Conservation (phyloP, 768 basidiomycete species). For the Suillus placidus region DNA sequence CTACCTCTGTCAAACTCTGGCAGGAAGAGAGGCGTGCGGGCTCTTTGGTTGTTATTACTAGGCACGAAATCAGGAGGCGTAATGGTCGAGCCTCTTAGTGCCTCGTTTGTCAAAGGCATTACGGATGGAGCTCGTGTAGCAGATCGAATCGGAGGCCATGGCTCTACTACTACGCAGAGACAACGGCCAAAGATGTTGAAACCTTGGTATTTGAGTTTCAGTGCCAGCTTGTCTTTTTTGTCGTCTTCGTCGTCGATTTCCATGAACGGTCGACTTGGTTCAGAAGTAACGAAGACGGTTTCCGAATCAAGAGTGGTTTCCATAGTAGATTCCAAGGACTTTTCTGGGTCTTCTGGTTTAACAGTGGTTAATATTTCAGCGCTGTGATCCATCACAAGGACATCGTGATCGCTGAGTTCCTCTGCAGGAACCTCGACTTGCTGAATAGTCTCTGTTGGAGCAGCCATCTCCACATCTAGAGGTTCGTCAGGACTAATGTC, state of each 20-base stretch:
- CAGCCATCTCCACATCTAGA: conserved; percentile 23
- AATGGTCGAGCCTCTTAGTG: conserved; percentile 35
- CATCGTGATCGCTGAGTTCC: neutral
- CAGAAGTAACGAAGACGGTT: conserved; percentile 1
- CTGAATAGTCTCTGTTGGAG: conserved; percentile 3
- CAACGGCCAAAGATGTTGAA: conserved; percentile 73
- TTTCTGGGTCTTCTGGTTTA: conserved; percentile 5
- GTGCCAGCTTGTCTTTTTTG: conserved; percentile 69
- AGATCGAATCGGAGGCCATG: conserved; percentile 61
- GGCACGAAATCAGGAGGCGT: conserved; percentile 35
- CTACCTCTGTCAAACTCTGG: conserved; percentile 58
- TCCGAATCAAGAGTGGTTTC: conserved; percentile 7
- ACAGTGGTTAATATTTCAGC: conserved; percentile 1
- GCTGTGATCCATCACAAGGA: conserved; percentile 5
- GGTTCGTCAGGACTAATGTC: conserved; percentile 4
- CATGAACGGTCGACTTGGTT: neutral
- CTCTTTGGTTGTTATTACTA: conserved; percentile 36
- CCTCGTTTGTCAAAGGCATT: conserved; percentile 27
- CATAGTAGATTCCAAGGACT: neutral
- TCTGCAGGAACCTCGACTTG: neutral
- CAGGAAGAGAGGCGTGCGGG: conserved; percentile 71
- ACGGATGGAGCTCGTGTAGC: conserved; percentile 36
- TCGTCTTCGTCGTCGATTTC: conserved; percentile 62
- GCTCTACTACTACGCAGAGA: conserved; percentile 83
- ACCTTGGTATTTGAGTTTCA: conserved; percentile 69